Percentiles rank a stretch among this genome's conserved stretches.
phyloP scores from a whole-genome alignment of 2,329 filamentous ascomycete genomes.

The Penicillium rolfsii region DNA sequence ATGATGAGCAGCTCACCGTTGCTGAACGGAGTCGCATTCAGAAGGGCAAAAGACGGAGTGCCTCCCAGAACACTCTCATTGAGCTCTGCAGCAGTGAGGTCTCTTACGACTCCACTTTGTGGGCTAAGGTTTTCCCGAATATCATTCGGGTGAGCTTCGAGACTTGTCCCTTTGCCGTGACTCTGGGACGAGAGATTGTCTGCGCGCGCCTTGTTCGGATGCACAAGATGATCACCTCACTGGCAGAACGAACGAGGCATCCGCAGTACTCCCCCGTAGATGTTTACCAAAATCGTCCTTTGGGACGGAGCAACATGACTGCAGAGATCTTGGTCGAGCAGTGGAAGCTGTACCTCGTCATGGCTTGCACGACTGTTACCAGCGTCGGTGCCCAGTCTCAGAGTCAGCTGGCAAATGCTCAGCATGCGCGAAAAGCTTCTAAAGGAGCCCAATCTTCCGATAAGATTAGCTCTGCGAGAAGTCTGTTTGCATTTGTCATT shows the following conservation, averaged over 20 bases:
- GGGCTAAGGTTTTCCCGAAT: slow-evolving; percentile 98
- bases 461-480: slow-evolving; percentile 84
- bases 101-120: slow-evolving; percentile 90
- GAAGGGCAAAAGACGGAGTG: slow-evolving; percentile 82
- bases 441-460: slow-evolving; percentile 67
- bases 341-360: slow-evolving; percentile 96
- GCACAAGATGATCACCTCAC: slow-evolving; percentile 77
- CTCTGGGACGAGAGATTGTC: slow-evolving; percentile 85
- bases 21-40: slow-evolving; percentile 91
- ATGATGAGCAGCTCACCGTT: slow-evolving; percentile 80
- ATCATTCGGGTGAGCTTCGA: slow-evolving; percentile 88
- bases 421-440: slow-evolving; percentile 82
- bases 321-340: slow-evolving; percentile 91
- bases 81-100: slow-evolving; percentile 95
- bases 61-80: slow-evolving; percentile 81
- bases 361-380: slow-evolving; percentile 92
- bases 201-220: slow-evolving; percentile 92
- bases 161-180: slow-evolving; percentile 87
- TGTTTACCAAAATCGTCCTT: slow-evolving; percentile 42
- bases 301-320: slow-evolving; percentile 62
- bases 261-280: slow-evolving; percentile 45
- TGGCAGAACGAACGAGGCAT: slow-evolving; percentile 73
- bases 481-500: slow-evolving; percentile 88
- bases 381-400: slow-evolving; percentile 71
- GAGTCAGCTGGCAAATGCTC: slow-evolving; percentile 63